These are phyloP conservation scores for Mycena maculata DNA, from an alignment of 768 basidiomycete genomes.

Conservation along the genomic window DNA sequence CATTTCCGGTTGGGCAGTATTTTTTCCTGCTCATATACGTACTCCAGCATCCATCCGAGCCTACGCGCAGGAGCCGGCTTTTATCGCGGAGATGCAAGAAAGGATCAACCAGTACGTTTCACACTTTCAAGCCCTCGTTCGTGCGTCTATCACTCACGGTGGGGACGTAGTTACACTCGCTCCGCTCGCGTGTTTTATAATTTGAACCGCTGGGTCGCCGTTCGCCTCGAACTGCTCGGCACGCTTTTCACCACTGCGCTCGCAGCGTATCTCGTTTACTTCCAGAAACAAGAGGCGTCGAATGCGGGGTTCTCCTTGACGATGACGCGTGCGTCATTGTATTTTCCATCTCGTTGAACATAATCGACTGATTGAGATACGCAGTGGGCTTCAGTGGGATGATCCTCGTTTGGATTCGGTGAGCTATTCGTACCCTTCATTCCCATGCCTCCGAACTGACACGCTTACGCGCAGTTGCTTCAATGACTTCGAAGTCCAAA, in stretches of 20 bases:
- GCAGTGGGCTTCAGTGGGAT: slow-evolving; percentile 64
- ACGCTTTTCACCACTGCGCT: slow-evolving; percentile 12
- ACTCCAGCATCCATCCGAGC: slow-evolving; percentile 73
- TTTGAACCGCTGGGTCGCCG: slow-evolving; percentile 48
- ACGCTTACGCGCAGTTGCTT: slow-evolving; percentile 32
- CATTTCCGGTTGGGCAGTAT: not conserved
- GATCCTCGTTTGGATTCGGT: slow-evolving; percentile 63
- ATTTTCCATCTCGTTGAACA: slow-evolving; percentile 43
- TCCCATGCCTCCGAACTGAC: too few species aligned
- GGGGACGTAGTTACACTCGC: too few species aligned
- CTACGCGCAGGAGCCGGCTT: slow-evolving; percentile 66
- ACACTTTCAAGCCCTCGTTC: too few species aligned
- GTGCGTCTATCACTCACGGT: too few species aligned
- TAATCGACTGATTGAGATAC: slow-evolving; percentile 26
- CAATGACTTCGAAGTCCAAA: slow-evolving; percentile 59
- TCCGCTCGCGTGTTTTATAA: slow-evolving; percentile 46
- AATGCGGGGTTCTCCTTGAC: slow-evolving; percentile 64
- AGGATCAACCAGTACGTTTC: slow-evolving; percentile 71
- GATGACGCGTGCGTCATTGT: slow-evolving; percentile 30
- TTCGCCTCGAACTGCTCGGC: slow-evolving; percentile 35
- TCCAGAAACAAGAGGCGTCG: slow-evolving; percentile 43
- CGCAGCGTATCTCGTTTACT: slow-evolving; percentile 14
- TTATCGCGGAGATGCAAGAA: slow-evolving; percentile 56
- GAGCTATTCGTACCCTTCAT: too few species aligned
- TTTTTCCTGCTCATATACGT: not conserved